These are phyloP conservation scores for Clarireedia homoeocarpa DNA, from an alignment of 2,329 filamentous ascomycete genomes.

Conservation along the genomic window DNA sequence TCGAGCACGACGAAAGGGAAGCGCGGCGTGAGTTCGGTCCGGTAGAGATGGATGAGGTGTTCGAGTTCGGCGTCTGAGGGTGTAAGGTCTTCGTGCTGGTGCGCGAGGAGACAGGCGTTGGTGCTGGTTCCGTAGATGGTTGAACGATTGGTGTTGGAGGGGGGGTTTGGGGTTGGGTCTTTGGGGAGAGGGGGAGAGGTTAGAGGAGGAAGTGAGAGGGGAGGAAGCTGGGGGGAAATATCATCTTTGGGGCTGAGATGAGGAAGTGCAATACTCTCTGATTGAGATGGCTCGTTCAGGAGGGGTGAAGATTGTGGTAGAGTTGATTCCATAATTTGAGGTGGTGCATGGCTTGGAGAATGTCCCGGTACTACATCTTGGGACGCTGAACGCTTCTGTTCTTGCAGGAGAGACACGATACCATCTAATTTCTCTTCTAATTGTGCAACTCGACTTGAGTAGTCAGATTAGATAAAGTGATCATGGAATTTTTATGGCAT, in stretches of 20 bases:
- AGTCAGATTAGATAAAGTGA: not conserved
- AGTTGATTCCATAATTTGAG: too few relatives aligned
- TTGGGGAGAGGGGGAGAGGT: not conserved
- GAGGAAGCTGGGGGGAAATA: not conserved
- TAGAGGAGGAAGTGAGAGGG: not conserved
- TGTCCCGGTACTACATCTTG: not conserved
- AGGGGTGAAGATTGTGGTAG: too few relatives aligned
- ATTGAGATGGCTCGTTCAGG: too few relatives aligned
- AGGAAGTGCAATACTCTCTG: too few relatives aligned
- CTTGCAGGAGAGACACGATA: not conserved
- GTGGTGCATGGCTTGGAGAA: not conserved
- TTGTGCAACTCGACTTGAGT: not conserved
- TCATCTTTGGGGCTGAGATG: too few relatives aligned
- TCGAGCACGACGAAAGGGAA: slow-evolving; percentile 6
- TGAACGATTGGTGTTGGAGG: not conserved
- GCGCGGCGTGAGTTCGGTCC: not conserved
- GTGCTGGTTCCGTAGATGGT: not conserved
- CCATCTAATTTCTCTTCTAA: slow-evolving; percentile 8
- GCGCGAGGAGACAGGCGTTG: not conserved
- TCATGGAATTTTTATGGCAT: not conserved
- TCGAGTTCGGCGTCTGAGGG: not conserved
- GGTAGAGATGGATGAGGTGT: not conserved
- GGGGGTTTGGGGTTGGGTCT: not conserved
- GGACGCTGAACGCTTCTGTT: not conserved
- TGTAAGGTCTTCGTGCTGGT: not conserved